These are phyloP conservation scores for Piper longum DNA, from an alignment of 164 flowering plant species.

Conservation along the genomic window DNA sequence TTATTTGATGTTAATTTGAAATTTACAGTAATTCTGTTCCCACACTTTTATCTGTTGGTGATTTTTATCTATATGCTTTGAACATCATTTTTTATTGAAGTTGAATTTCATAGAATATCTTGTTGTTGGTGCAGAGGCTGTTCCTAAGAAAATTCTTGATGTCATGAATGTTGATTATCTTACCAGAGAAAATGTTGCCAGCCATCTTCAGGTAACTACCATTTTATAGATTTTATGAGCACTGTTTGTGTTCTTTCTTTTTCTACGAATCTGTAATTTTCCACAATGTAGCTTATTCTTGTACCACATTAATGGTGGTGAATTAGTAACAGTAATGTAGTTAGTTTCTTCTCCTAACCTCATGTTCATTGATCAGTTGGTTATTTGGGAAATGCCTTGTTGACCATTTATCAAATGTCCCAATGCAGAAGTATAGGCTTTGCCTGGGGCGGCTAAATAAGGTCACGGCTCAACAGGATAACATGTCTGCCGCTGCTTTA, in stretches of 20 bases:
- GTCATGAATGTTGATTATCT: conserved; percentile 84
- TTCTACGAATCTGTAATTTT: too few species aligned
- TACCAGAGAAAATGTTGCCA: conserved; percentile 91
- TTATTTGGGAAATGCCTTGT: neutral
- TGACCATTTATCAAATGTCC: neutral
- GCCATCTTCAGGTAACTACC: conserved; percentile 70
- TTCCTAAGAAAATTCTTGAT: conserved; percentile 89
- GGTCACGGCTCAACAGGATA: conserved; percentile 38
- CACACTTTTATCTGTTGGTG: too few species aligned
- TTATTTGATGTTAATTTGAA: too few species aligned
- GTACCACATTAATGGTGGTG: too few species aligned
- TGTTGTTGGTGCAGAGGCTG: conserved; percentile 53
- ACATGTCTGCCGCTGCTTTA: conserved; percentile 26
- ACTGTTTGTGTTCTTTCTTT: neutral
- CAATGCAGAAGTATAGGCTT: conserved; percentile 76
- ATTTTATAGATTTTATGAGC: too few species aligned
- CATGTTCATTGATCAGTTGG: too few species aligned
- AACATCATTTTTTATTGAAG: neutral
- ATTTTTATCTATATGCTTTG: neutral
- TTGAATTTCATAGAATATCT: neutral
- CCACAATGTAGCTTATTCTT: too few species aligned
- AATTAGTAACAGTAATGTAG: too few species aligned
- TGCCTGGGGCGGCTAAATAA: conserved; percentile 53
- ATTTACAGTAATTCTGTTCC: too few species aligned
- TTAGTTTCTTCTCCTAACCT: too few species aligned